Evolutionary conservation across 805 yeast species (phyloP).

Genomic region (Cephaloascus fragrans): DNA sequence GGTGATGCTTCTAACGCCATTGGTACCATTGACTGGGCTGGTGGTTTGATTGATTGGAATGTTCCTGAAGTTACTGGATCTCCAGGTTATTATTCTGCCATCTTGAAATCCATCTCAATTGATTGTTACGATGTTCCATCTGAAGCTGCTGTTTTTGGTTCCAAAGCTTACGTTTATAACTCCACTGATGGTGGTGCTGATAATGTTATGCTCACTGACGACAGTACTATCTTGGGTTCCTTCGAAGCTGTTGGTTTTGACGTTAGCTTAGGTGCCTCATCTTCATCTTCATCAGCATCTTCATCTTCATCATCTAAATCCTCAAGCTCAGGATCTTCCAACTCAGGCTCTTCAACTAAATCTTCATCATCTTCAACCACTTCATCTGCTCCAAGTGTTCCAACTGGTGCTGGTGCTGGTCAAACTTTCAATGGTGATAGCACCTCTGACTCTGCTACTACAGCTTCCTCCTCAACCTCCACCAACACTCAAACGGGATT

Average conservation of each 20-base stretch:
- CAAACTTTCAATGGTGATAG: not conserved
- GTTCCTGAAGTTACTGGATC: slow-evolving; percentile 57
- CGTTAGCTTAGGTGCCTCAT: slow-evolving; percentile 25
- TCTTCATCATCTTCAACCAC: not conserved
- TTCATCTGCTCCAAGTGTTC: not conserved
- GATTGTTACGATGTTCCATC: slow-evolving; percentile 69
- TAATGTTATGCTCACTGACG: slow-evolving; percentile 50
- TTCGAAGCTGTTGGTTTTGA: slow-evolving; percentile 60
- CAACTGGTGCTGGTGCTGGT: not conserved
- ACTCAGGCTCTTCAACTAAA: not conserved
- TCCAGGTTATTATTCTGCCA: slow-evolving; percentile 78
- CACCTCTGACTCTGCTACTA: not conserved
- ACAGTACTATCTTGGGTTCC: slow-evolving; percentile 48
- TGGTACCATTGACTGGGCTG: slow-evolving; percentile 79
- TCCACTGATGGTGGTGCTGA: slow-evolving; percentile 21
- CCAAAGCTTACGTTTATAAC: slow-evolving; percentile 43
- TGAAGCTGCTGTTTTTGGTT: slow-evolving; percentile 32
- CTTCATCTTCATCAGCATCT: not conserved
- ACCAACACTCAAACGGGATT: not conserved
- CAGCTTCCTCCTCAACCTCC: not conserved
- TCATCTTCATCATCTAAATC: not conserved
- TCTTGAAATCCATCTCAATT: slow-evolving; percentile 48
- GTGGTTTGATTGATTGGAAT: slow-evolving; percentile 82
- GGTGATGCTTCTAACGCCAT: slow-evolving; percentile 42
- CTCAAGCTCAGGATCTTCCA: not conserved